phyloP scores from a whole-genome alignment of 202 grass and related monocot species.

The Cymbopogon flexuosus region DNA sequence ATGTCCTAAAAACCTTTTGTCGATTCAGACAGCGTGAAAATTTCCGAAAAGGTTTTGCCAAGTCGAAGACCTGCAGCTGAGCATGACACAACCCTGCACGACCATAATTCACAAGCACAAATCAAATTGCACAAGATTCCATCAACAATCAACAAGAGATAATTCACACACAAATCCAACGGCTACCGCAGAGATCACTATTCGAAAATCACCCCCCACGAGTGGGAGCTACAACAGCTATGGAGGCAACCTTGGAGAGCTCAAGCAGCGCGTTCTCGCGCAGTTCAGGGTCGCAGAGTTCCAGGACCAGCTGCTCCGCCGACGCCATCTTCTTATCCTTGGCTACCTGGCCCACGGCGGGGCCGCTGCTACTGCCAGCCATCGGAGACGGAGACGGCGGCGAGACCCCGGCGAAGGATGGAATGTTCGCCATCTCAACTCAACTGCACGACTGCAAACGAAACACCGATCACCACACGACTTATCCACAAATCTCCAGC shows the following conservation, averaged over 20 bases:
- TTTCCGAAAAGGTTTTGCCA: not conserved
- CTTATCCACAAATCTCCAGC: not conserved
- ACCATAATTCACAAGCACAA: not conserved
- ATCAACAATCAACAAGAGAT: not conserved
- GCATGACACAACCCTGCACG: not conserved
- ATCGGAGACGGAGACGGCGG: conserved; percentile 44
- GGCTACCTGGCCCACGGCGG: conserved; percentile 7
- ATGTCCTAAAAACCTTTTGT: not conserved
- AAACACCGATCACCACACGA: conserved; percentile 8
- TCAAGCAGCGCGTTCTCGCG: conserved; percentile 92
- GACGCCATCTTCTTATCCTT: conserved; percentile 84
- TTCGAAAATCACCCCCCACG: not conserved
- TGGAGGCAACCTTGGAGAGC: conserved; percentile 69
- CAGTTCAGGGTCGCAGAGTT: conserved; percentile 83
- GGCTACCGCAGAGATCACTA: not conserved
- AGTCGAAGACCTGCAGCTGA: not conserved
- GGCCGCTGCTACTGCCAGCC: conserved; percentile 20
- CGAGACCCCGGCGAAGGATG: conserved; percentile 53
- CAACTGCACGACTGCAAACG: conserved; percentile 11
- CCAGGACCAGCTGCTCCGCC: conserved; percentile 88
- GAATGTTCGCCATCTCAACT: conserved; percentile 56
- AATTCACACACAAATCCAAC: not conserved
- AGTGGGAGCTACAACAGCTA: not conserved
- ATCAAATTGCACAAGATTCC: not conserved
- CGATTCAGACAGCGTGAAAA: not conserved